These are phyloP conservation scores for Dillenia suffruticosa DNA, from an alignment of 164 flowering plant genomes.

Conservation along the genomic window DNA sequence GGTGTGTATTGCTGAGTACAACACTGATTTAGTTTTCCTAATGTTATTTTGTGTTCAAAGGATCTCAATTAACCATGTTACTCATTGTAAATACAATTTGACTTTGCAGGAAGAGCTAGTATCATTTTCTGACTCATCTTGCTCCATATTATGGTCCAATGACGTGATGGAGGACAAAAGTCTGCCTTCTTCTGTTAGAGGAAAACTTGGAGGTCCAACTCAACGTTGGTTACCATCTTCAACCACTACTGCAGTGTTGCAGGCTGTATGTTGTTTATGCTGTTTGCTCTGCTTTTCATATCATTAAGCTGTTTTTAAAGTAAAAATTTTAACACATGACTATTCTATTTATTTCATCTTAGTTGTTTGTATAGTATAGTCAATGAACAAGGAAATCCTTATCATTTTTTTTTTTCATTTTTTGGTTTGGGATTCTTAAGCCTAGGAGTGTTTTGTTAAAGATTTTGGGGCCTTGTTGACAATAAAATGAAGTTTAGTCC, in stretches of 20 bases:
- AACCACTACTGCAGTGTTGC: slow-evolving; percentile 52
- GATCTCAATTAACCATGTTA: not conserved
- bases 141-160: slow-evolving; percentile 62
- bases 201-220: slow-evolving; percentile 97
- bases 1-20: slow-evolving; percentile 36
- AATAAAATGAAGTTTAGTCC: no score
- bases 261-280: slow-evolving; percentile 57
- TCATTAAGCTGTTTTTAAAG: no score
- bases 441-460: no score
- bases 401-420: no score
- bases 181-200: slow-evolving; percentile 70
- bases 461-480: no score
- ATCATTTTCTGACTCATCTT: slow-evolving; percentile 47
- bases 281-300: not conserved
- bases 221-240: slow-evolving; percentile 71
- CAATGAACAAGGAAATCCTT: no score
- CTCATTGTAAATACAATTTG: not conserved
- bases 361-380: no score
- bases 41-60: not conserved
- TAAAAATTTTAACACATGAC: no score
- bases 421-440: no score
- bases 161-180: slow-evolving; percentile 16
- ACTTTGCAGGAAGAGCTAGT: slow-evolving; percentile 63
- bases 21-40: not conserved
- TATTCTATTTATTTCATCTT: no score